A percentile compares a stretch with the other conserved stretches of the same genome.
Evolutionary conservation across 495 filamentous ascomycete genomes (phyloP).

Genomic region (Schizothecium vesticola): DNA sequence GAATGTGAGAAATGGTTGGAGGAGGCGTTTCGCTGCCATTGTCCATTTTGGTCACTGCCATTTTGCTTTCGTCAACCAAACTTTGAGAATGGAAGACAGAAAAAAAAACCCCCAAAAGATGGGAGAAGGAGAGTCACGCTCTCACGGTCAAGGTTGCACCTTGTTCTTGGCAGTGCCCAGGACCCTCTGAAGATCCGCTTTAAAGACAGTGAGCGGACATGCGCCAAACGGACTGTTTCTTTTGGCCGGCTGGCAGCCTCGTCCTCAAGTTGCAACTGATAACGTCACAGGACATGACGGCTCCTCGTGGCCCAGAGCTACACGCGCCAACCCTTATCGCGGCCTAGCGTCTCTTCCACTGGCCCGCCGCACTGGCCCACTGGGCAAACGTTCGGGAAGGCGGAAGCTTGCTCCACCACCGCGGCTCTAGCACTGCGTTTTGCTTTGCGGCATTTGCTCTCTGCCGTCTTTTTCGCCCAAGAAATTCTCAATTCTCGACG

Average conservation of each 20-base stretch:
- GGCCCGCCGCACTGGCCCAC: background rate
- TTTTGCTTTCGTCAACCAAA: too few relatives aligned
- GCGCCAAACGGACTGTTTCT: background rate
- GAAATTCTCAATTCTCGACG: conserved; percentile 2
- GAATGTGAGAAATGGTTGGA: background rate
- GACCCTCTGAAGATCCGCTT: too few relatives aligned
- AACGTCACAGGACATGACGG: background rate
- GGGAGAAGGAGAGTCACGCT: too few relatives aligned
- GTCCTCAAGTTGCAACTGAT: background rate
- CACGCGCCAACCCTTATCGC: background rate
- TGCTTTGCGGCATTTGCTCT: conserved; percentile 32
- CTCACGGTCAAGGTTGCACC: too few relatives aligned
- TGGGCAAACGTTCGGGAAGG: background rate
- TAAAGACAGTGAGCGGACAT: too few relatives aligned
- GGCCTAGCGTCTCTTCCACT: background rate
- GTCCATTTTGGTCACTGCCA: too few relatives aligned
- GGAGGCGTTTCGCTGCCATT: too few relatives aligned
- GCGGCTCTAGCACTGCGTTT: conserved; percentile 6
- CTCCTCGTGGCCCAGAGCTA: background rate
- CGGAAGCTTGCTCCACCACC: conserved; percentile 5
- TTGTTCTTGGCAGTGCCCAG: too few relatives aligned
- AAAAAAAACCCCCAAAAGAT: too few relatives aligned
- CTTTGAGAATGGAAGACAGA: too few relatives aligned
- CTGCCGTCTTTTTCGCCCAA: conserved; percentile 9
- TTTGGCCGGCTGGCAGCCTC: background rate